These are phyloP conservation scores for Sporobolomyces pararoseus DNA, from an alignment of 768 basidiomycete species.

Conservation along the genomic window DNA sequence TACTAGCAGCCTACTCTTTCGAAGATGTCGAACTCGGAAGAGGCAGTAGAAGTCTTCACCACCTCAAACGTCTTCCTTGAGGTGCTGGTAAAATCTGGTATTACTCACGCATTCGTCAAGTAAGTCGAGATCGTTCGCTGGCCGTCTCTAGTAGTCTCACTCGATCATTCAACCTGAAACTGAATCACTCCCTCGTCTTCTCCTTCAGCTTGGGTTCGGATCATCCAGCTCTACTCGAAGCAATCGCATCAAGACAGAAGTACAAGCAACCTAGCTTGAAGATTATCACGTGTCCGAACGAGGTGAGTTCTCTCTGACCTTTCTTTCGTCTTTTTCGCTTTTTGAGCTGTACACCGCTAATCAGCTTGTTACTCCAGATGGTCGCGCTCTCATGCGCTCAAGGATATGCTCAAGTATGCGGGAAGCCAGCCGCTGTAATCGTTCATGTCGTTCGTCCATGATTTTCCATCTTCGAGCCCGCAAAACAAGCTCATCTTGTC, in stretches of 20 bases:
- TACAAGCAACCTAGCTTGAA: slow-evolving; percentile 53
- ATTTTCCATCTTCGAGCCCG: neutral
- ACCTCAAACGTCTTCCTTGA: slow-evolving; percentile 63
- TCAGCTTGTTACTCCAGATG: slow-evolving; percentile 50
- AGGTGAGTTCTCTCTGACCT: slow-evolving; percentile 45
- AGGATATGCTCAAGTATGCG: slow-evolving; percentile 64
- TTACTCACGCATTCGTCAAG: slow-evolving; percentile 36
- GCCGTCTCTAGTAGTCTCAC: too few relatives aligned
- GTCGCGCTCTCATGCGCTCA: slow-evolving; percentile 70
- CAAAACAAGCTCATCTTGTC: neutral
- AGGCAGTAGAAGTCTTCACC: slow-evolving; percentile 53
- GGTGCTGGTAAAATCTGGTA: slow-evolving; percentile 27
- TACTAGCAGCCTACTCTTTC: neutral
- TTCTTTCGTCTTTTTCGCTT: neutral
- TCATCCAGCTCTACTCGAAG: slow-evolving; percentile 68
- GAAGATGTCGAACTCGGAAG: too few relatives aligned
- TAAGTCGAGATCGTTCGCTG: too few relatives aligned
- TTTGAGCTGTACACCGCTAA: neutral
- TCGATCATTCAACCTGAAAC: slow-evolving; percentile 46
- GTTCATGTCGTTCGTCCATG: slow-evolving; percentile 57
- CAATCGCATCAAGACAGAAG: slow-evolving; percentile 59
- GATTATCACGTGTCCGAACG: slow-evolving; percentile 68
- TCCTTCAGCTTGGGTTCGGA: slow-evolving; percentile 67
- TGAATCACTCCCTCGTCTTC: slow-evolving; percentile 60
- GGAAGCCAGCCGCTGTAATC: slow-evolving; percentile 66